These are phyloP conservation scores for Stygiomarasmius scandens DNA, from an alignment of 1,284 basidiomycete species.

Conservation along the genomic window DNA sequence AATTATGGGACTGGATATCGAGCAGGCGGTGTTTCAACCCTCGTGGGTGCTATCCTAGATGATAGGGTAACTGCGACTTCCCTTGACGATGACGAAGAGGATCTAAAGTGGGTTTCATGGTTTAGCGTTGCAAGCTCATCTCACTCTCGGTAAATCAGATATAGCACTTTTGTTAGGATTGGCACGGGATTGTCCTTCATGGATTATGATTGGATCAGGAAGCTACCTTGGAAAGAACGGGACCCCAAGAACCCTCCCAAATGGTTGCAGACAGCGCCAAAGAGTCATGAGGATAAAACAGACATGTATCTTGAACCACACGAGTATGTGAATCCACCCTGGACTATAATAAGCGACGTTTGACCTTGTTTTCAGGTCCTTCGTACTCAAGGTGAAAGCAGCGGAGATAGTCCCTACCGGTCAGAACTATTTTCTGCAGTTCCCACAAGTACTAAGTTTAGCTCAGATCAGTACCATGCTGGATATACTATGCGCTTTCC, in stretches of 20 bases:
- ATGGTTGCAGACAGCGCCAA: slow-evolving; percentile 62
- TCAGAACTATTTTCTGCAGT: slow-evolving; percentile 28
- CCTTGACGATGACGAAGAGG: slow-evolving; percentile 54
- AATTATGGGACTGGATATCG: slow-evolving; percentile 76
- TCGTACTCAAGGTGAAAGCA: slow-evolving; percentile 88
- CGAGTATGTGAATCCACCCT: slow-evolving; percentile 51
- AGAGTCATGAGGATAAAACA: slow-evolving; percentile 70
- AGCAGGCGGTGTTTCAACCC: slow-evolving; percentile 77
- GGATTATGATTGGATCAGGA: slow-evolving; percentile 82
- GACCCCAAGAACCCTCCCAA: slow-evolving; percentile 65
- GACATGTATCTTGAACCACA: slow-evolving; percentile 81
- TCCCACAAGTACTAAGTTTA: background rate
- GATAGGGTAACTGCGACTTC: no score
- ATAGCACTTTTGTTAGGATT: slow-evolving; percentile 81
- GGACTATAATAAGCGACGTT: no score
- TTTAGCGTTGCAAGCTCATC: background rate
- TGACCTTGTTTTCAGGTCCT: slow-evolving; percentile 71
- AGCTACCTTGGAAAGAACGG: slow-evolving; percentile 76
- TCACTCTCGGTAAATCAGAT: slow-evolving; percentile 43
- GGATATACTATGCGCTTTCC: slow-evolving; percentile 87
- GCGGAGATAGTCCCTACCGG: slow-evolving; percentile 82
- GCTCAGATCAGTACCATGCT: slow-evolving; percentile 71
- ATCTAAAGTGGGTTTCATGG: slow-evolving; percentile 51
- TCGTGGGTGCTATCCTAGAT: slow-evolving; percentile 78
- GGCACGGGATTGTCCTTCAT: slow-evolving; percentile 84